These are phyloP conservation scores for Rhizophagus sp. DNA, from an alignment of 192 early-diverging fungal genomes.

Conservation along the genomic window DNA sequence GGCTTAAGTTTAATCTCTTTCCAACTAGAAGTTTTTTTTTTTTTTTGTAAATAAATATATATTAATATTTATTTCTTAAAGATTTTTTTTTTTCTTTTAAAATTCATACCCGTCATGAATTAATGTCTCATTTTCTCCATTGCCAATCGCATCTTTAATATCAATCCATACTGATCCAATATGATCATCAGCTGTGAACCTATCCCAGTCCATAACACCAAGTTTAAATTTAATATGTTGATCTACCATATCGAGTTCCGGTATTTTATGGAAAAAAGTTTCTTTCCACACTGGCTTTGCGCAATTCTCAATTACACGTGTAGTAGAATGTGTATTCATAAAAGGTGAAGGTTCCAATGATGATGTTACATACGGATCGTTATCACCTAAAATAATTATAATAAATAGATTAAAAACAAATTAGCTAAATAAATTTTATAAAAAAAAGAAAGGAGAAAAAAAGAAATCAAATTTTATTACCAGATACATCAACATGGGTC, in stretches of 20 bases:
- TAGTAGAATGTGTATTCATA: neutral
- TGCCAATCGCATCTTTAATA: neutral
- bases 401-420: neutral
- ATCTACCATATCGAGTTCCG: slow-evolving; percentile 16
- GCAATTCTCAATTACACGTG: slow-evolving; percentile 21
- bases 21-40: slow-evolving; percentile 1
- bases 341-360: slow-evolving; percentile 18
- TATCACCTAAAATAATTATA: slow-evolving; percentile 12
- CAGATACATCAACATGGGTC: slow-evolving; percentile 6
- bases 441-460: neutral
- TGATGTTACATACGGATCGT: slow-evolving; percentile 25
- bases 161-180: slow-evolving; percentile 23
- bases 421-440: neutral
- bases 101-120: slow-evolving; percentile 22
- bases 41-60: neutral
- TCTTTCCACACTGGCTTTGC: slow-evolving; percentile 20
- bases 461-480: neutral
- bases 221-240: slow-evolving; percentile 26
- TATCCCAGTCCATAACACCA: slow-evolving; percentile 26
- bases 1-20: neutral
- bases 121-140: neutral
- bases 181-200: slow-evolving; percentile 21
- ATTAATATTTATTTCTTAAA: neutral
- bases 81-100: too few species aligned
- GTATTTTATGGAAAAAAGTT: slow-evolving; percentile 23